Evolutionary conservation across 371 early-diverging fungal species (phyloP).

Genomic region (Actinomucor elegans): DNA sequence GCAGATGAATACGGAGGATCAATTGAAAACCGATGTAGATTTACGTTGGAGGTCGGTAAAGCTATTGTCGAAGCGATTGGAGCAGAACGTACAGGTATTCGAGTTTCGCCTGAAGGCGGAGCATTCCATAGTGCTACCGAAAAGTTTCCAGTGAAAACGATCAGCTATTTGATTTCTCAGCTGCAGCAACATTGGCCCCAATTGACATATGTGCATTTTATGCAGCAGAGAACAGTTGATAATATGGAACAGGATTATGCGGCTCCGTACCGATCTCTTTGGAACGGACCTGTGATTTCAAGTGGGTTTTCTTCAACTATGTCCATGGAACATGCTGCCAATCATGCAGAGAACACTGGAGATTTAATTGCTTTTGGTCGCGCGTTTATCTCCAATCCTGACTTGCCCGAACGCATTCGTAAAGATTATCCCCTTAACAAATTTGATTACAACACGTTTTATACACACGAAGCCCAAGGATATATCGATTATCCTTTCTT

Average conservation of each 20-base stretch:
- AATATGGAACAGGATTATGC: slow-evolving; percentile 1
- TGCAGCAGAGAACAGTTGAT: slow-evolving; percentile 22
- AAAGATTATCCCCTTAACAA: slow-evolving; percentile 7
- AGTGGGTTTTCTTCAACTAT: slow-evolving; percentile 25
- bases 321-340: neutral
- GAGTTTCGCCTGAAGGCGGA: slow-evolving; percentile 20
- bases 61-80: slow-evolving; percentile 46
- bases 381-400: slow-evolving; percentile 24
- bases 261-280: slow-evolving; percentile 28
- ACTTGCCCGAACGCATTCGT: slow-evolving; percentile 15
- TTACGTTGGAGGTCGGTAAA: slow-evolving; percentile 58
- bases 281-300: slow-evolving; percentile 35
- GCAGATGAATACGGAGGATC: slow-evolving; percentile 67
- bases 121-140: slow-evolving; percentile 30
- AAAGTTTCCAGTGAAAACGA: slow-evolving; percentile 27
- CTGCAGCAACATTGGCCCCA: slow-evolving; percentile 20
- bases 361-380: slow-evolving; percentile 23
- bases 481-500: slow-evolving; percentile 18
- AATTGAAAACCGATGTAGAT: slow-evolving; percentile 70
- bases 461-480: slow-evolving; percentile 17
- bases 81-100: slow-evolving; percentile 24
- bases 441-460: slow-evolving; percentile 18
- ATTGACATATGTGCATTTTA: slow-evolving; percentile 37
- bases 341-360: slow-evolving; percentile 8
- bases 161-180: slow-evolving; percentile 21